phyloP scores from a whole-genome alignment of 2,329 filamentous ascomycete genomes.

The Ascosphaera apis region DNA sequence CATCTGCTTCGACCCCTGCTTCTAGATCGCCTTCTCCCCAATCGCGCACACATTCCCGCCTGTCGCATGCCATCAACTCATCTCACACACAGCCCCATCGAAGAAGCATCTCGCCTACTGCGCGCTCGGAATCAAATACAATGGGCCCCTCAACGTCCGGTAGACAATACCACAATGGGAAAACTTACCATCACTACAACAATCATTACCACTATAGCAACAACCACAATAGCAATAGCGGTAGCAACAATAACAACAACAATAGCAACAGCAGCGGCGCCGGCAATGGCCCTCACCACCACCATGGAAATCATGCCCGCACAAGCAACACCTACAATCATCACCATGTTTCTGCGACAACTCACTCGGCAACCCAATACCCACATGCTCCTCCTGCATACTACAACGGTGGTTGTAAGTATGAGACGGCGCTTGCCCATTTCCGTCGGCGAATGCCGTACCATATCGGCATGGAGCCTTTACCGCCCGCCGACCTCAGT shows the following conservation, averaged over 20 bases:
- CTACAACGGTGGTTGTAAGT: conserved; percentile 43
- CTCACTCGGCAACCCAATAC: background rate
- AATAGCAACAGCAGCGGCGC: background rate
- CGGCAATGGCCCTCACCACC: background rate
- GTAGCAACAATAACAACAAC: background rate
- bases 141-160: background rate
- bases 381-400: background rate
- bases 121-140: background rate
- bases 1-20: background rate
- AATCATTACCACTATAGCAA: too few species aligned
- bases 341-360: background rate
- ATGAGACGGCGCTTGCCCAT: conserved; percentile 65
- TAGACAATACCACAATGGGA: too few species aligned
- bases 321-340: background rate
- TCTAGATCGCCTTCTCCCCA: conserved; percentile 3
- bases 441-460: conserved; percentile 79
- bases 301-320: background rate
- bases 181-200: too few species aligned
- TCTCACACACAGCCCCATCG: background rate
- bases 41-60: conserved; percentile 5
- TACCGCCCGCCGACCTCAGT: conserved; percentile 45
- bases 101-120: background rate
- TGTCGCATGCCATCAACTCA: background rate
- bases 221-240: background rate
- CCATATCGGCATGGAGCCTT: conserved; percentile 51